A percentile compares a stretch with the other conserved stretches of the same genome.
Evolutionary conservation across 129 eudicot genomes (phyloP).

Genomic region (Centella asiatica): DNA sequence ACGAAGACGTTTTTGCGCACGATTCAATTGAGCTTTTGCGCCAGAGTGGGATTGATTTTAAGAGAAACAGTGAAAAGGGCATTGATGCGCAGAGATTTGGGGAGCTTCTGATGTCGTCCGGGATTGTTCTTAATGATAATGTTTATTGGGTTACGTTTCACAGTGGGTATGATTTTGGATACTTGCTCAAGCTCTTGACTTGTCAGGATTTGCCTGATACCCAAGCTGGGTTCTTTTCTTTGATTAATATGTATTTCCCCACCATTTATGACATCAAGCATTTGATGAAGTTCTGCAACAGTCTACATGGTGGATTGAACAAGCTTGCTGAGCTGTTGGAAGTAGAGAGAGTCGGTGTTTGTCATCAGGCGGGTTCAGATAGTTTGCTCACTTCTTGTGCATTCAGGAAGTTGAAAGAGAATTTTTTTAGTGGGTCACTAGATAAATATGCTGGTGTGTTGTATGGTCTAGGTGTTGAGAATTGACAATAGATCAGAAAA

Average conservation of each 20-base stretch:
- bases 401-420: slow-evolving; percentile 79
- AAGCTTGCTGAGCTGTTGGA: slow-evolving; percentile 81
- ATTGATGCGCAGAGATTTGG: slow-evolving; percentile 63
- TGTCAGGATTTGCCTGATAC: slow-evolving; percentile 75
- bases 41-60: slow-evolving; percentile 81
- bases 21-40: slow-evolving; percentile 78
- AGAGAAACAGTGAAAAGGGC: slow-evolving; percentile 58
- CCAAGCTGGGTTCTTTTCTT: slow-evolving; percentile 53
- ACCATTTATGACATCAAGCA: slow-evolving; percentile 74
- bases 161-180: slow-evolving; percentile 87
- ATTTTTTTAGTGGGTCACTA: slow-evolving; percentile 72
- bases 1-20: slow-evolving; percentile 71
- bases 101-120: slow-evolving; percentile 89
- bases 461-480: slow-evolving; percentile 85
- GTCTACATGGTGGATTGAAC: slow-evolving; percentile 85
- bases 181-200: slow-evolving; percentile 73
- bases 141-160: slow-evolving; percentile 88
- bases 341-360: slow-evolving; percentile 78
- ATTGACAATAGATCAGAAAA: slow-evolving; percentile 25
- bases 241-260: slow-evolving; percentile 69
- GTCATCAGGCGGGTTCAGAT: slow-evolving; percentile 94
- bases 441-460: slow-evolving; percentile 83
- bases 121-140: slow-evolving; percentile 71
- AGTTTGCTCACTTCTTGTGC: slow-evolving; percentile 78
- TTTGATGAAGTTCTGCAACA: slow-evolving; percentile 87